A percentile compares a stretch with the other conserved stretches of the same genome.
phyloP scores from a whole-genome alignment of 1,284 basidiomycete genomes.

The Boletellus dicymbophilus region DNA sequence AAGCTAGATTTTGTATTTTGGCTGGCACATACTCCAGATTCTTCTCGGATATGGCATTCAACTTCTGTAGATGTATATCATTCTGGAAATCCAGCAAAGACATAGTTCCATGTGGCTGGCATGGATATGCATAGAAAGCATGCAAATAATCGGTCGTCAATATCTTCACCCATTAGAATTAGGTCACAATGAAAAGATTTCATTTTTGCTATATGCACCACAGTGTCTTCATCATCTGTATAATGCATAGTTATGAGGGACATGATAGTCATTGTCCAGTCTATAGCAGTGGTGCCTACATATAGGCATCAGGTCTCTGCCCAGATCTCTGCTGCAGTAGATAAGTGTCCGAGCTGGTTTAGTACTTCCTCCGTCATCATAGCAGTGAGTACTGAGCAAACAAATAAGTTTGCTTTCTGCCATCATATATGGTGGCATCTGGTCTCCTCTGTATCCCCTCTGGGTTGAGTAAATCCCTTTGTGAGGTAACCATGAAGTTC shows the following conservation, averaged over 20 bases:
- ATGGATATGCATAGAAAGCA: constrained; percentile 14
- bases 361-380: constrained; percentile 4
- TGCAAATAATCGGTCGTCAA: not conserved
- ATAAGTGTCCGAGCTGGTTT: not conserved
- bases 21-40: not conserved
- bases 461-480: not conserved
- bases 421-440: not conserved
- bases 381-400: not conserved
- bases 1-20: not conserved
- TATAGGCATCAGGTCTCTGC: not conserved
- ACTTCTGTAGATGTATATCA: constrained; percentile 4
- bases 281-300: not conserved
- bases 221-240: not conserved
- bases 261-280: constrained; percentile 3
- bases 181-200: not conserved
- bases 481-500: not conserved
- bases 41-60: not conserved
- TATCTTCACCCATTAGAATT: not conserved
- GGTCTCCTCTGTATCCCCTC: not conserved
- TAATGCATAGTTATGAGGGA: not conserved
- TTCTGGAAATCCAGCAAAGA: constrained; percentile 1
- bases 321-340: constrained; percentile 3
- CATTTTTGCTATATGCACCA: constrained; percentile 5
- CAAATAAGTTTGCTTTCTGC: constrained; percentile 1
- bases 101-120: constrained; percentile 4